Evolutionary conservation across 345 rosid species (phyloP).

Genomic region (Lenwebbia sp.): DNA sequence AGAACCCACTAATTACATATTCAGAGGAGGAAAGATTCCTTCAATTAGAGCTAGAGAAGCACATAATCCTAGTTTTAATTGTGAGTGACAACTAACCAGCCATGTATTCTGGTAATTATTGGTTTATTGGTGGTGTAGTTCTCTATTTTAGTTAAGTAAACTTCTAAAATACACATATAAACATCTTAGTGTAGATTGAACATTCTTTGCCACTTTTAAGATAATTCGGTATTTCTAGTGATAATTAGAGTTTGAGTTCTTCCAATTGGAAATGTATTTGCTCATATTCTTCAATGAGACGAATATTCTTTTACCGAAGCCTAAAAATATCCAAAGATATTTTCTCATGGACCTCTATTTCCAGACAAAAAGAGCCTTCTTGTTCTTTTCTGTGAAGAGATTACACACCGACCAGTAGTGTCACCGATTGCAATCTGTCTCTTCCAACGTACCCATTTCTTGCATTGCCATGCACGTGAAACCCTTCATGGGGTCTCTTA

Average conservation of each 20-base stretch:
- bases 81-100: background rate
- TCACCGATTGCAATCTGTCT: constrained; percentile 3
- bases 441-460: background rate
- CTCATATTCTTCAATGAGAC: background rate
- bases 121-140: background rate
- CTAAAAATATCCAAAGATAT: background rate
- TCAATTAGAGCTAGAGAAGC: background rate
- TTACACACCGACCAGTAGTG: constrained; percentile 11
- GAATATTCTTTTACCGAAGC: background rate
- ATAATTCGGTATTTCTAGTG: background rate
- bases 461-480: constrained; percentile 7
- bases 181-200: background rate
- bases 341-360: background rate
- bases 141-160: background rate
- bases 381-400: constrained; percentile 3
- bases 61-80: background rate
- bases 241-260: background rate
- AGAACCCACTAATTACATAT: background rate
- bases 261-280: background rate
- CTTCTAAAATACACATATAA: background rate
- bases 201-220: background rate
- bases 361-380: constrained; percentile 16
- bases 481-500: background rate
- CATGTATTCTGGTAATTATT: background rate
- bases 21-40: background rate